Evolutionary conservation across 2,329 filamentous ascomycete genomes (phyloP).

Genomic region (Ophiostoma ips): DNA sequence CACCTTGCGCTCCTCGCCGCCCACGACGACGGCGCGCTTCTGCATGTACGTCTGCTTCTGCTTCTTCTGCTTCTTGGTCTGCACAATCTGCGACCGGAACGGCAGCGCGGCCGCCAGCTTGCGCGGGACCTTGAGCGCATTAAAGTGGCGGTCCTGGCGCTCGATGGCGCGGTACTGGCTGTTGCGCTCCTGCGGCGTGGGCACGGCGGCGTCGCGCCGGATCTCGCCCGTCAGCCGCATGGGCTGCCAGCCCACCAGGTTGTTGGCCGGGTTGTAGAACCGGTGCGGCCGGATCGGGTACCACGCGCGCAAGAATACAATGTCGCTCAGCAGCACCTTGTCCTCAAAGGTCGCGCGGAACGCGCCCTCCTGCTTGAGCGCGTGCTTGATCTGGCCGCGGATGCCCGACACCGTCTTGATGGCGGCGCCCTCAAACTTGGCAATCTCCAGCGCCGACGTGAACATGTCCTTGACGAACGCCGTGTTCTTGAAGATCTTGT

Average conservation of each 20-base stretch:
- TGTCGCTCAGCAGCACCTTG: slow-evolving; percentile 93
- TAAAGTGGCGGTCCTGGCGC: slow-evolving; percentile 60
- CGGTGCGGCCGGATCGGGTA: slow-evolving; percentile 89
- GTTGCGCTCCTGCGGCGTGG: slow-evolving; percentile 70
- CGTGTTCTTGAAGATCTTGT: slow-evolving; percentile 99
- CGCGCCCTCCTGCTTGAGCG: slow-evolving; percentile 86
- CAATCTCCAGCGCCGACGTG: slow-evolving; percentile 78
- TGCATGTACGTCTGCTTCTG: slow-evolving; percentile 79
- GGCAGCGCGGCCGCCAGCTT: slow-evolving; percentile 73
- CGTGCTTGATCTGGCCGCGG: slow-evolving; percentile 92
- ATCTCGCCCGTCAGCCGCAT: slow-evolving; percentile 95
- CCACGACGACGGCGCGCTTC: slow-evolving; percentile 83
- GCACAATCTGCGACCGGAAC: slow-evolving; percentile 80
- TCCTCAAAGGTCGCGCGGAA: slow-evolving; percentile 98
- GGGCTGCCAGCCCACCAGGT: slow-evolving; percentile 79
- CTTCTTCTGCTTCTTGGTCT: slow-evolving; percentile 65
- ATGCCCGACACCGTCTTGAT: slow-evolving; percentile 95
- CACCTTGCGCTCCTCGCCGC: slow-evolving; percentile 80
- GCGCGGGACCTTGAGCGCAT: slow-evolving; percentile 61
- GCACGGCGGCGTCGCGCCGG: slow-evolving; percentile 58
- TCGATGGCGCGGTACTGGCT: slow-evolving; percentile 65
- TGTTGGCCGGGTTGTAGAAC: slow-evolving; percentile 94
- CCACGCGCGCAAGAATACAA: slow-evolving; percentile 93
- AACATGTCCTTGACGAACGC: slow-evolving; percentile 99
- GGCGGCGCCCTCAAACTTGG: slow-evolving; percentile 92